Evolutionary conservation across 2,329 filamentous ascomycete genomes (phyloP), one percentile per base, ranked within the genome.

Genomic region (Nemania abortiva): DNA sequence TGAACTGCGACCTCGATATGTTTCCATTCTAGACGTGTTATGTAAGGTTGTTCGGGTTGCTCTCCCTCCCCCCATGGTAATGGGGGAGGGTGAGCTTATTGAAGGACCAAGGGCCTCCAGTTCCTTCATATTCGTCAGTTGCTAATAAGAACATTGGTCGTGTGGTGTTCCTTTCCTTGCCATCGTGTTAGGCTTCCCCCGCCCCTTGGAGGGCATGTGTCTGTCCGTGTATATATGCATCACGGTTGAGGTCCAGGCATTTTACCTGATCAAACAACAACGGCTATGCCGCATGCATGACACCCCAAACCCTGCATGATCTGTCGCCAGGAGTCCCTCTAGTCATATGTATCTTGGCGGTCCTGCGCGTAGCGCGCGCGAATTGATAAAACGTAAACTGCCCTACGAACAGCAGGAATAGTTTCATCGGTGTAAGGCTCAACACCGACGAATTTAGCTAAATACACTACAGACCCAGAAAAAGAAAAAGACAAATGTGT

Each of bases 321-420:
- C 37, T 37, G 29, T 58, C 20, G 42, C 45, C 27, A 39, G 42
- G 57, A 34, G 56, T 27, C 42, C 10, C 11, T 15, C 62, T 58
- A 22, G 15, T 54, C 54, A 10, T 54, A 6, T 54, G 18, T 11
- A 45, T 24, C 31, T 47, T 5, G 5, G 13, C 45, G 34, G 31
- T 31, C 27, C 10, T 54, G 65, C 65, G 65, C 60, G 13, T 59
- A 67, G 34, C 54, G 60, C 59, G 64, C 50, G 27, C 29, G 2
- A 37, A 29, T 13, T 15, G 29, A 10, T 37, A 39, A 60, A 42
- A 2, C 13, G 15, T 18, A 11, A 18, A 18, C 5, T 18, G 39
- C 11, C 13, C 39, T 18, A 42, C 15, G 13, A 15, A 42, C 11
- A 42, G 39, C 15, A 18, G 39, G 39, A 42, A 18, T 42, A 15